Conservation (phyloP, 768 basidiomycete species). For the Russula sp. region DNA sequence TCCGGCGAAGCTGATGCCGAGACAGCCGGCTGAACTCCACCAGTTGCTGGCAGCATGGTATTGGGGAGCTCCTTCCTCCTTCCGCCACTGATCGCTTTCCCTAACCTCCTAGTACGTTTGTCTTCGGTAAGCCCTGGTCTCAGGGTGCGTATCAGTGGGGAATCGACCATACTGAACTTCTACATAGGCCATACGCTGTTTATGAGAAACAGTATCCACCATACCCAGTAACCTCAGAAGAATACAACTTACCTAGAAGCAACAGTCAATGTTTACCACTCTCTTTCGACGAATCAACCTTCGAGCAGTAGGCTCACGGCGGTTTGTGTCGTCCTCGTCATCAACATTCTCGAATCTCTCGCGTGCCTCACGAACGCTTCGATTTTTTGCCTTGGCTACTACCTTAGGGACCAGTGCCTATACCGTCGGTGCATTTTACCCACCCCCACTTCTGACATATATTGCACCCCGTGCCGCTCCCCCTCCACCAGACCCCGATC, state of each 20-base stretch:
- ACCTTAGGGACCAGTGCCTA: constrained; percentile 38
- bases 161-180: background rate
- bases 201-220: background rate
- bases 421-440: constrained; percentile 62
- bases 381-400: constrained; percentile 14
- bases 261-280: constrained; percentile 4
- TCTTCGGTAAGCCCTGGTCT: background rate
- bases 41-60: too few relatives aligned
- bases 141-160: too few relatives aligned
- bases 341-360: constrained; percentile 1
- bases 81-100: too few relatives aligned
- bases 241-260: background rate
- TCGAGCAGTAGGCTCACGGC: constrained; percentile 1
- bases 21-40: background rate
- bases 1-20: background rate
- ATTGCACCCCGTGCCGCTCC: constrained; percentile 78
- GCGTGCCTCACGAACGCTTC: constrained; percentile 5
- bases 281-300: constrained; percentile 11
- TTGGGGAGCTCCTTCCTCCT: too few relatives aligned
- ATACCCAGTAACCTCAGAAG: constrained; percentile 1
- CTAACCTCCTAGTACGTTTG: too few relatives aligned
- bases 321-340: constrained; percentile 11
- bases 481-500: constrained; percentile 55
- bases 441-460: constrained; percentile 60
- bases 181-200: background rate